Evolutionary conservation across 2,329 filamentous ascomycete genomes (phyloP), one percentile per base, ranked within the genome.

Genomic region (Colletotrichum limetticola): DNA sequence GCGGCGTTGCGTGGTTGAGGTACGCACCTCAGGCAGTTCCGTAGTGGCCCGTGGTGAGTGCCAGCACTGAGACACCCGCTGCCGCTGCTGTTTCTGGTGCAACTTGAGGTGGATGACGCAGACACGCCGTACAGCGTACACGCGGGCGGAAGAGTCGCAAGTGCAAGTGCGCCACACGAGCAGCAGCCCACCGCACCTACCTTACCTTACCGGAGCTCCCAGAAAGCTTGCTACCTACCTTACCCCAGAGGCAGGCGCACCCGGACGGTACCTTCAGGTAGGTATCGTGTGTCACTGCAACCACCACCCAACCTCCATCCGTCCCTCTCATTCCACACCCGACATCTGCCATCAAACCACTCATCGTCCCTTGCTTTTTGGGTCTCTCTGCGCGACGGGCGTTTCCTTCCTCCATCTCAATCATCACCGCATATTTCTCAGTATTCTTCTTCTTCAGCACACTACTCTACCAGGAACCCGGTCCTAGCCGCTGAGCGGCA

Each of bases 401-500:
- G 11, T 14, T 2, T 28, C 37, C 19, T 42, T 37, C 12, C 12
- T 24, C 35, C 16, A 42, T 26, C 24, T n/a, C 56, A 19, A 16
- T 28, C 14, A 24, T 28, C n/a, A 1, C 9, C 26, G 3, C 46
- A 22, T 30, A 3, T 49, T 30, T 56, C 37, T 42, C n/a, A 5
- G 37, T 26, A 26, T n/a, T 49, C 16, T 5, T 5, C 32, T 19
- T 26, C 32, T 64, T 32, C 60, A 46, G 12, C 24, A 4, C 30
- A 49, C 26, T 42, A 59, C 19, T n/a, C 24, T 14, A 12, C 46
- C 53, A 71, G 42, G 24, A 49, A 22, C 26, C 30, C 61, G 11
- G 49, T 56, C 22, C 60, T 53, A 46, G 71, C 71, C 71, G 71
- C 71, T 71, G 66, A 58, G 71, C 71, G 71, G 71, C 71, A 65